phyloP scores from a whole-genome alignment of 1,284 basidiomycete species.

The Thelephora terrestris region DNA sequence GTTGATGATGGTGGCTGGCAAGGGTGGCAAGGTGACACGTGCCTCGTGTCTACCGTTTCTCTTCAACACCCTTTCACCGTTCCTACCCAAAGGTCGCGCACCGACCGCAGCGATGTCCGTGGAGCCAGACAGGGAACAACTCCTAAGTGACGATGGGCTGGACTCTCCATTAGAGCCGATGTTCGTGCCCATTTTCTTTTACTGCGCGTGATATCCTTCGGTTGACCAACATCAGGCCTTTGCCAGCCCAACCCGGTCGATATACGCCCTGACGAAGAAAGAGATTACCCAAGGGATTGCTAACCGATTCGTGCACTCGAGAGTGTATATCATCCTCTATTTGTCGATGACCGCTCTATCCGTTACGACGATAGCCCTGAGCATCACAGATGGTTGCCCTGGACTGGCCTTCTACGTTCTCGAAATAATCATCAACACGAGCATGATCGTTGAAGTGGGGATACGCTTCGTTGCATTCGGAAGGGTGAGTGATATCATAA shows the following conservation, averaged over 20 bases:
- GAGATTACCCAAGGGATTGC: conserved; percentile 76
- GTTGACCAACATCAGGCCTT: conserved; percentile 16
- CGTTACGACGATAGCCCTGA: conserved; percentile 85
- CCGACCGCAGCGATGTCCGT: neutral
- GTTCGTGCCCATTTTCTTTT: conserved; percentile 11
- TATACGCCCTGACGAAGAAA: conserved; percentile 68
- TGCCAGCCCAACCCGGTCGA: conserved; percentile 59
- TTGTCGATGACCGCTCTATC: conserved; percentile 84
- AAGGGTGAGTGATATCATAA: conserved; percentile 52
- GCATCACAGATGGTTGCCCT: conserved; percentile 70
- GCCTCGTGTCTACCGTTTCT: too few species aligned
- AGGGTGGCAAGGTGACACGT: too few species aligned
- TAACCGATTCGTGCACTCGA: conserved; percentile 78
- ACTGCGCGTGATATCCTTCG: conserved; percentile 18
- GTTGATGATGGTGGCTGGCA: too few species aligned
- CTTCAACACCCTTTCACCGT: too few species aligned
- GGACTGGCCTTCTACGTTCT: conserved; percentile 80
- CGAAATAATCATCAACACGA: conserved; percentile 82
- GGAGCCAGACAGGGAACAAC: neutral
- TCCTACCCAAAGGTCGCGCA: too few species aligned
- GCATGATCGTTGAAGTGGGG: conserved; percentile 88
- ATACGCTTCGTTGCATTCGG: conserved; percentile 88
- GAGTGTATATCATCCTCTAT: conserved; percentile 77
- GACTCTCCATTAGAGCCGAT: neutral
- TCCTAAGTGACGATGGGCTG: neutral